Conservation (phyloP, 208 protist genomes). For the Leishmania lainsoni region DNA sequence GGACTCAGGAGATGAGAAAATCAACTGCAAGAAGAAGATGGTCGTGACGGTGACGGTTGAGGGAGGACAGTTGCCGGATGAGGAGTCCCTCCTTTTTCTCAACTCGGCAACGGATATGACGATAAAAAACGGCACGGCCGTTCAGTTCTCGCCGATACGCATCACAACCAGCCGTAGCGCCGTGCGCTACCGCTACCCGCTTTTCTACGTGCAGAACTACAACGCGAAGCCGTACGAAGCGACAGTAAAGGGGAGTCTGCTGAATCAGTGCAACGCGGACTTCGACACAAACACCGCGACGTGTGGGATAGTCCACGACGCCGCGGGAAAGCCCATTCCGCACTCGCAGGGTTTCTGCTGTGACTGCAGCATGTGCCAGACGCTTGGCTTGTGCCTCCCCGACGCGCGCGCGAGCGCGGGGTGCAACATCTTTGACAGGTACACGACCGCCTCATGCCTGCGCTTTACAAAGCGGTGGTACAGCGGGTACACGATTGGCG, state of each 20-base stretch:
- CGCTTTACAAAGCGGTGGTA: constrained; percentile 82
- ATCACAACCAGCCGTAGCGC: constrained; percentile 62
- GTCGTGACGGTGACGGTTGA: constrained; percentile 79
- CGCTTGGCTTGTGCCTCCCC: constrained; percentile 62
- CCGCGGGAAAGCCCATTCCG: constrained; percentile 45
- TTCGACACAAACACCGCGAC: constrained; percentile 50
- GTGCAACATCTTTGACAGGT: constrained; percentile 66
- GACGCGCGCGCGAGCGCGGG: constrained; percentile 46
- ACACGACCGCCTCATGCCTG: constrained; percentile 78
- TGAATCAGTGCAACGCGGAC: constrained; percentile 67
- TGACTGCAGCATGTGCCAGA: constrained; percentile 66
- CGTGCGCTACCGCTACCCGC: constrained; percentile 79
- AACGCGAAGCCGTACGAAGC: constrained; percentile 87
- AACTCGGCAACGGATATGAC: constrained; percentile 60
- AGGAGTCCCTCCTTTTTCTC: constrained; percentile 71
- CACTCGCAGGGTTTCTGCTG: constrained; percentile 91
- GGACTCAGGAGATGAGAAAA: constrained; percentile 38
- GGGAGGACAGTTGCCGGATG: constrained; percentile 47
- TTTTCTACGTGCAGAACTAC: constrained; percentile 84
- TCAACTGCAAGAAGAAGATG: constrained; percentile 78
- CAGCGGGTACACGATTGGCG: constrained; percentile 78
- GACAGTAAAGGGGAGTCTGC: constrained; percentile 43
- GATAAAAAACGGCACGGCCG: constrained; percentile 20
- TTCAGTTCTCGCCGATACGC: constrained; percentile 62
- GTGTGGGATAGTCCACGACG: constrained; percentile 66